Conservation (phyloP, 345 rosid genomes). For the Gossypium longicalyx region DNA sequence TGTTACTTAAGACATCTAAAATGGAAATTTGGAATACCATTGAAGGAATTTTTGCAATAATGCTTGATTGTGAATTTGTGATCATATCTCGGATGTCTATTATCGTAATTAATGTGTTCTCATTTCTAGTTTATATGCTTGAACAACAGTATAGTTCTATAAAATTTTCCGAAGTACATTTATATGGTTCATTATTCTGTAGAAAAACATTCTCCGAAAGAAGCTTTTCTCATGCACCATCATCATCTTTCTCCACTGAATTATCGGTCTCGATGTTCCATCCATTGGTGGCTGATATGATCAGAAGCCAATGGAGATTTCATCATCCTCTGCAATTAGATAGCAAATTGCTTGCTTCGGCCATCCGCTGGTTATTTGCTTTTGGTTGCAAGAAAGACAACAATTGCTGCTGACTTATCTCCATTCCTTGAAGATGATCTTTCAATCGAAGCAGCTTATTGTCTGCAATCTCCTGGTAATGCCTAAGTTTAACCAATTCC, state of each 20-base stretch:
- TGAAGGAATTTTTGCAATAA: too few species aligned
- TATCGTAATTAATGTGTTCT: not conserved
- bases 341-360: conserved; percentile 51
- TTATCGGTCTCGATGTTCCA: conserved; percentile 33
- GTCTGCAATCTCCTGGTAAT: conserved; percentile 66
- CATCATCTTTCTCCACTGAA: conserved; percentile 60
- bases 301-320: conserved; percentile 32
- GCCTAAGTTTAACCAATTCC: conserved; percentile 67
- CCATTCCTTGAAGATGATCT: conserved; percentile 83
- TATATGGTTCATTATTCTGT: conserved; percentile 27
- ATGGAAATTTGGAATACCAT: too few species aligned
- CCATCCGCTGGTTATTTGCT: conserved; percentile 57
- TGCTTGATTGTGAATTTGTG: too few species aligned
- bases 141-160: not conserved
- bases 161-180: not conserved
- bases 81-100: too few species aligned
- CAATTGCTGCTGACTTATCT: conserved; percentile 90
- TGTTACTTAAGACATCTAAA: not conserved
- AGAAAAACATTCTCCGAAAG: conserved; percentile 43
- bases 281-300: conserved; percentile 58
- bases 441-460: conserved; percentile 52
- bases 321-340: conserved; percentile 43
- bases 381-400: conserved; percentile 79
- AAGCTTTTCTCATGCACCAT: conserved; percentile 75
- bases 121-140: not conserved